Base-by-base conservation (phyloP, 1,139 yeast genomes). In the Lodderomyces pseudojiufengensis region DNA sequence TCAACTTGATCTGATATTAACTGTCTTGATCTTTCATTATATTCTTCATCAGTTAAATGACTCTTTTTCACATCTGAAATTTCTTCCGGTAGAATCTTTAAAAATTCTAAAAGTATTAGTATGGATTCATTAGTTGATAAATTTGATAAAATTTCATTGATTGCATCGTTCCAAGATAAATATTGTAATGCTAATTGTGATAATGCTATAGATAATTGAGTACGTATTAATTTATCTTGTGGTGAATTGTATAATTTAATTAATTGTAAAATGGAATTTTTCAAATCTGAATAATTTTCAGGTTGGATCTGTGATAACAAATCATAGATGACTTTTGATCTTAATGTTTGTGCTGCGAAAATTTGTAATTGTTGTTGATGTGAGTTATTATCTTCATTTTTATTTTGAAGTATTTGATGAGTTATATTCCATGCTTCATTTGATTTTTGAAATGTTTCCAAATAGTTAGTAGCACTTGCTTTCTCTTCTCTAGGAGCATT, bases 21-120 rank as follows among this genome's bases (percentile, higher is more conserved):
- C 43, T 77, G 78, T 27, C 67, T 63, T 2, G 84, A 77, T 49
- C 96, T 74, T 3, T 57, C 49, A 41, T 75, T 72, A 51, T 85
- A 84, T 53, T 90, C 95, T 27, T 82, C 92, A 52, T 85, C 95
- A 3, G 90, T 78, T 42, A 90, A 65, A 23, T 92, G 81, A 1
- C 95, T 77, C 42, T 81, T 80, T 46, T 84, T 83, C 30, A 80
- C 78, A 48, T 85, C 94, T 34, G 80, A 65, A 34, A 92, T 73
- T 57, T 94, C 98, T 56, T 94, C 97, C 0, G 99, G 98, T 39
- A 94, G 65, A 34, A 92, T 81, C 53, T 80, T 81, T 44, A 94
- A 70, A 51, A 90, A 88, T 52, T 86, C 95, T 43, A 94, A 65
- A 30, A 65, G 53, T 39, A 62, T 50, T 35, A 61, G 52, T 42